Base-by-base conservation (phyloP, 108 stramenopile genomes). In the Mayamaea pseudoterrestris region DNA sequence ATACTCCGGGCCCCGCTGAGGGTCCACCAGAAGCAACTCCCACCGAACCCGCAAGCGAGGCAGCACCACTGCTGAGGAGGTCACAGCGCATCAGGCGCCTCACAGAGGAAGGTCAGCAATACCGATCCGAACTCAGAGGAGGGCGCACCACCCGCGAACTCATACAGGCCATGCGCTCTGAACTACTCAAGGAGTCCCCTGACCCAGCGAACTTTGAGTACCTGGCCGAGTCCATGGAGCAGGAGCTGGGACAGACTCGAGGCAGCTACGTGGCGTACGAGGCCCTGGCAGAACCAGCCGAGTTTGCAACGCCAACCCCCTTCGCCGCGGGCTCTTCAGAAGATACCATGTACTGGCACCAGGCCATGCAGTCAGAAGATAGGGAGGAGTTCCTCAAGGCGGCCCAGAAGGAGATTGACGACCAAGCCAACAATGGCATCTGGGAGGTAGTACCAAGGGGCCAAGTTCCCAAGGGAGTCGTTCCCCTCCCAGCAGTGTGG, bases 401-500 rank as follows among this genome's bases (percentile, higher is more conserved):
- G 6, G 60, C 60, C 53, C 21, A 44, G 13, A 30, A 42, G 31
- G 65, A 66, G 27, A 27, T 59, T 13, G 20, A 47, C 2, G 30
- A 35, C 0, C 65, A 66, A 12, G 22, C 42, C 12, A 40, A 28
- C 8, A 20, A 44, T 12, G 32, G 39, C 22, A 30, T 47, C 37
- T 53, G 28, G 30, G 17, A 40, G 27, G 9, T 67, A 1, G 26
- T 63, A 27, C 50, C 26, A 1, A 25, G 52, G 22, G 34, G 30
- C 0, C 8, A 40, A 26, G 52, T 74, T 6, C 67, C 67, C 4
- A 22, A 42, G 30, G 68, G 65, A 40, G 27, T 27, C 11, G 54
- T 41, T 22, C 24, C 68, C 1, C 27, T 76, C 21, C 69, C 61
- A 20, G 55, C 62, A 31, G 62, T 76, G 27, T 76, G 74, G 74